phyloP scores from a whole-genome alignment of 2,329 filamentous ascomycete genomes.

The Neocatenulostroma microsporum region DNA sequence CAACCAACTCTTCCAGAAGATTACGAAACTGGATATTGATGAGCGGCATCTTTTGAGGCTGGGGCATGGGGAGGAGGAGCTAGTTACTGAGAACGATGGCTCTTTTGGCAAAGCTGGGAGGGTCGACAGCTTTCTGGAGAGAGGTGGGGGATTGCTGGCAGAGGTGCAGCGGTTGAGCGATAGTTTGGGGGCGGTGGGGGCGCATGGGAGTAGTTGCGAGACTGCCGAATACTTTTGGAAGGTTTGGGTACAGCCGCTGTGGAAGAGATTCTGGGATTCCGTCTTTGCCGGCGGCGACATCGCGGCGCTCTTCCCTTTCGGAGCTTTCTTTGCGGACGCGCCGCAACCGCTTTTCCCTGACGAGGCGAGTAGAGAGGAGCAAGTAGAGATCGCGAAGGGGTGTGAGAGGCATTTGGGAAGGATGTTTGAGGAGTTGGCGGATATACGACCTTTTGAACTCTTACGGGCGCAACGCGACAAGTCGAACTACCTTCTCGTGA shows the following conservation, averaged over 20 bases:
- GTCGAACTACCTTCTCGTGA: slow-evolving; percentile 89
- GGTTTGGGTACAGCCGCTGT: slow-evolving; percentile 81
- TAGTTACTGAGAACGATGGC: slow-evolving; percentile 72
- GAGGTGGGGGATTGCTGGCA: slow-evolving; percentile 65
- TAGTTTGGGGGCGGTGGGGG: slow-evolving; percentile 78
- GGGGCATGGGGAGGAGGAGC: slow-evolving; percentile 90
- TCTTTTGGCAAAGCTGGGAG: slow-evolving; percentile 92
- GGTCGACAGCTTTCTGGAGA: slow-evolving; percentile 91
- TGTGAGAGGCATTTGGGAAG: slow-evolving; percentile 84
- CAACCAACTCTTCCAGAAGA: slow-evolving; percentile 97
- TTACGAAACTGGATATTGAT: slow-evolving; percentile 91
- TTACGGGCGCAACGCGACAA: slow-evolving; percentile 82
- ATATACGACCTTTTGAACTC: slow-evolving; percentile 93
- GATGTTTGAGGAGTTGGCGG: slow-evolving; percentile 85
- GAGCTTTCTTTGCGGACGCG: slow-evolving; percentile 75
- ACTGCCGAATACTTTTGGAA: slow-evolving; percentile 95
- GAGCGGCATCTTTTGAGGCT: slow-evolving; percentile 85
- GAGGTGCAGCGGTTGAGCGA: slow-evolving; percentile 82
- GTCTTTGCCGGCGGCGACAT: slow-evolving; percentile 54
- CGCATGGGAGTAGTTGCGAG: slow-evolving; percentile 93
- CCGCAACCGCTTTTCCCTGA: slow-evolving; percentile 76
- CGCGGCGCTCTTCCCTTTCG: slow-evolving; percentile 73
- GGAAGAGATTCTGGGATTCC: slow-evolving; percentile 72
- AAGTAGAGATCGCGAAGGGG: slow-evolving; percentile 69
- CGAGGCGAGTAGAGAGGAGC: slow-evolving; percentile 55